Percentiles rank a stretch among this genome's conserved stretches.
phyloP scores from a whole-genome alignment of 2,329 filamentous ascomycete species.

The Xylaria sp. region DNA sequence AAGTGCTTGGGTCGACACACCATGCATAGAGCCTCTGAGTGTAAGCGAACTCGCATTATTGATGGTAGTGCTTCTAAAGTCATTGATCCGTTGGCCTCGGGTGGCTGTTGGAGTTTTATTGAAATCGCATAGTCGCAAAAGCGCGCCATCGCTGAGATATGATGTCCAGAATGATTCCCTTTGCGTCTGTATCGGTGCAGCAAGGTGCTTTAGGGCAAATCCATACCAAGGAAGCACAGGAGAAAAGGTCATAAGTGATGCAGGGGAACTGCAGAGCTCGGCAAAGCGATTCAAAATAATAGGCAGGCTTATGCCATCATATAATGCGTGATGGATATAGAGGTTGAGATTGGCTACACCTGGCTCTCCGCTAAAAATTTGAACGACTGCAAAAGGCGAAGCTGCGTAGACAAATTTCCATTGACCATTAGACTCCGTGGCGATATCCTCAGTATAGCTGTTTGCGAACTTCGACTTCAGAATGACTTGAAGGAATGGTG shows the following conservation, averaged over 20 bases:
- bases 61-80: conserved; percentile 39
- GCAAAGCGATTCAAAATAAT: conserved; percentile 62
- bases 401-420: conserved; percentile 40
- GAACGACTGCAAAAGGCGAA: conserved; percentile 45
- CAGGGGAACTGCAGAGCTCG: conserved; percentile 38
- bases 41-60: conserved; percentile 35
- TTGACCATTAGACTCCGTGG: conserved; percentile 35
- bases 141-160: conserved; percentile 53
- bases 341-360: conserved; percentile 57
- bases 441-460: conserved; percentile 41
- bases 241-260: background rate
- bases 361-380: conserved; percentile 28
- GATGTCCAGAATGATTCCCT: conserved; percentile 56
- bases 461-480: conserved; percentile 52
- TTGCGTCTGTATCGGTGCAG: conserved; percentile 23
- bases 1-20: conserved; percentile 76
- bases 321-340: conserved; percentile 84
- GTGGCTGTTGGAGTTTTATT: background rate
- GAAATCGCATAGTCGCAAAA: background rate
- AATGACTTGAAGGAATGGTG: conserved; percentile 73
- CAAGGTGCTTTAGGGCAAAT: conserved; percentile 40
- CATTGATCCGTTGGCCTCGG: conserved; percentile 22
- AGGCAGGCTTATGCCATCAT: conserved; percentile 84
- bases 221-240: conserved; percentile 42
- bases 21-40: conserved; percentile 49